Evolutionary conservation across 1,284 basidiomycete species (phyloP), one percentile per base, ranked within the genome.

Genomic region (Sanghuangporus weigelae): DNA sequence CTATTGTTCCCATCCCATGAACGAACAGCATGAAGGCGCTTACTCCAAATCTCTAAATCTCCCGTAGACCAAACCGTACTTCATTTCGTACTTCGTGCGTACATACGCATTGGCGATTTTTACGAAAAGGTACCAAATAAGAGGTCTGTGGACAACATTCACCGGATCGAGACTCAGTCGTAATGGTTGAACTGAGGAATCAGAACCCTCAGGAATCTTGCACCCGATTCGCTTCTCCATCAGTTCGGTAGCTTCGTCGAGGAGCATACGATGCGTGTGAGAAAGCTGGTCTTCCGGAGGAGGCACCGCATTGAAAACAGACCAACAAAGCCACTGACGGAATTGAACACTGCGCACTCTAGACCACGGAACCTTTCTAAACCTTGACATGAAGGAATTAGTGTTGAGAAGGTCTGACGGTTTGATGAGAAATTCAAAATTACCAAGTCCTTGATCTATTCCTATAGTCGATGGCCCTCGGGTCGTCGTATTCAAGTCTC

Each of bases 291-390:
- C 78, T 10, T 75, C 69, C 10, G 80, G 71, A 19, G 85, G 83
- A 50, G 91, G 78, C 23, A 83, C 77, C 2, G 82, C 76, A 68
- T 88, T 89, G 75, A 88, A 95, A 68, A 91, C 86, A 12, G 85
- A 82, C 94, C 94, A 96, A 63, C 92, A 87, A 31, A 96, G 76
- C 92, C 93, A 96, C 63, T 84, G 78, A 50, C 81, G 80, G 63
- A 94, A 78, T 71, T 94, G 85, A 48, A 84, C 78, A 19, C 78
- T 78, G 53, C 79, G 83, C 61, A 96, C 83, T 10, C 81, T 78
- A 0, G 89, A 87, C 90, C 91, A 95, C 1, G 86, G 83, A 10
- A 79, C 83, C 69, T 86, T 85, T 67, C 83, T 76, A 74, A 95
- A 93, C 93, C 92, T 79, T 36, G 74, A 66, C 59, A 64, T 53